A percentile compares a stretch with the other conserved stretches of the same genome.
Evolutionary conservation across 352 stramenopile genomes (phyloP).

Genomic region (Pythium angustatum): DNA sequence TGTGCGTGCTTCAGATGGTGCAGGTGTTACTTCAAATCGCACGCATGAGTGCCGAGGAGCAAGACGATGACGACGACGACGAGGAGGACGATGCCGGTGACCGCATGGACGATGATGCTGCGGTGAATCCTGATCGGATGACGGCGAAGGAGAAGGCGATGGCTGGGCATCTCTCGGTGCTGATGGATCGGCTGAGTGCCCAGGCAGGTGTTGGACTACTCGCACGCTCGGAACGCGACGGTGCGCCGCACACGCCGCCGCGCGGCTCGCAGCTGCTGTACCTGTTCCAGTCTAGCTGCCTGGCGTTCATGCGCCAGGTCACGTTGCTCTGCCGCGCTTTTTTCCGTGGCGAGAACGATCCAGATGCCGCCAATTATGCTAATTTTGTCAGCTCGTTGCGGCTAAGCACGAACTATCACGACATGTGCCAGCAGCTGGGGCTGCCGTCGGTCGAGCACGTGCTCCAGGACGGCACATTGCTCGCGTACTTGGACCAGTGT

Average conservation of each 20-base stretch:
- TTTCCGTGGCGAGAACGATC: conserved; percentile 77
- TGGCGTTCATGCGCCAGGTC: conserved; percentile 77
- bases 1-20: conserved; percentile 78
- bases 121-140: conserved; percentile 41
- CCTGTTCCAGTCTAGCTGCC: conserved; percentile 74
- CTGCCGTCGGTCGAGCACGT: conserved; percentile 62
- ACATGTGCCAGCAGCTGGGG: conserved; percentile 76
- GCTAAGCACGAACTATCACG: conserved; percentile 71
- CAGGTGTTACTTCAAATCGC: conserved; percentile 75
- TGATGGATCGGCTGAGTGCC: conserved; percentile 55
- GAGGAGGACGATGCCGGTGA: conserved; percentile 27
- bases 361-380: conserved; percentile 69
- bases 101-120: conserved; percentile 19
- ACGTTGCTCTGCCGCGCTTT: conserved; percentile 74
- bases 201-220: conserved; percentile 45
- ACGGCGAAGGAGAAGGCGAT: conserved; percentile 31
- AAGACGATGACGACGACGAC: conserved; percentile 45
- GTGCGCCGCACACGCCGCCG: conserved; percentile 33
- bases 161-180: conserved; percentile 8
- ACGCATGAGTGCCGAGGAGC: conserved; percentile 53
- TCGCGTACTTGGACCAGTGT: conserved; percentile 57
- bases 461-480: conserved; percentile 44
- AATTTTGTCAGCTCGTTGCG: conserved; percentile 81
- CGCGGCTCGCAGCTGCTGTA: conserved; percentile 58
- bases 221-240: conserved; percentile 25